Evolutionary conservation across 2,329 filamentous ascomycete species (phyloP).

Genomic region (Pseudogymnoascus sp.): DNA sequence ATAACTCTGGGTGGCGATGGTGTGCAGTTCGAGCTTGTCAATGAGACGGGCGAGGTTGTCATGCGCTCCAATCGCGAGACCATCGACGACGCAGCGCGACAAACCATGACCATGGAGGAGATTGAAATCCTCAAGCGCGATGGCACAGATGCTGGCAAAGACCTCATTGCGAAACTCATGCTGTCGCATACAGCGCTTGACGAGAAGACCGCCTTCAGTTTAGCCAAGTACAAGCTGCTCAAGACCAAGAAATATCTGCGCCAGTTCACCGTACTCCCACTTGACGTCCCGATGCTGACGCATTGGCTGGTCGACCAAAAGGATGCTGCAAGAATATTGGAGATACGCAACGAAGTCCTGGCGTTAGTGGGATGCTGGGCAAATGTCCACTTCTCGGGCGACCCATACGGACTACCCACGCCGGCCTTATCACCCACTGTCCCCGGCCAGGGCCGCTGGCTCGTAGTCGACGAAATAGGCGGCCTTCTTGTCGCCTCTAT

Average conservation of each 20-base stretch:
- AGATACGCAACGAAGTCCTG: conserved; percentile 76
- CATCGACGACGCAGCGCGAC: conserved; percentile 55
- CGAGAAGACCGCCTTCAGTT: conserved; percentile 86
- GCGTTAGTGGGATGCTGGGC: conserved; percentile 80
- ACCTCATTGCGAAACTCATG: conserved; percentile 87
- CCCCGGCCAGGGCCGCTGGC: conserved; percentile 47
- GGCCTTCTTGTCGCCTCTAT: conserved; percentile 60
- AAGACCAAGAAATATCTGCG: conserved; percentile 92
- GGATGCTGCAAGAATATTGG: conserved; percentile 72
- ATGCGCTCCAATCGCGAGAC: conserved; percentile 50
- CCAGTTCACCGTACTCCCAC: conserved; percentile 73
- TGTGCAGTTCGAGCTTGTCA: conserved; percentile 39
- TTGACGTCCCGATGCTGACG: conserved; percentile 69
- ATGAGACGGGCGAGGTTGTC: conserved; percentile 39
- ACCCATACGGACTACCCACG: conserved; percentile 20
- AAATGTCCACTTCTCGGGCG: conserved; percentile 62
- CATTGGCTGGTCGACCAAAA: conserved; percentile 73
- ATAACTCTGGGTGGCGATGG: conserved; percentile 34
- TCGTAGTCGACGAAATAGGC: conserved; percentile 63
- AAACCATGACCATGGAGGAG: conserved; percentile 64
- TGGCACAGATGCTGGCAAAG: conserved; percentile 70
- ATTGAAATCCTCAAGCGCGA: conserved; percentile 65
- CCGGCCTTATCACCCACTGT: neutral
- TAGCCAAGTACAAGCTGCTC: conserved; percentile 91
- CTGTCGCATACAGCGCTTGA: conserved; percentile 82